Evolutionary conservation across 495 filamentous ascomycete species (phyloP).

Genomic region (Podospora appendiculata): DNA sequence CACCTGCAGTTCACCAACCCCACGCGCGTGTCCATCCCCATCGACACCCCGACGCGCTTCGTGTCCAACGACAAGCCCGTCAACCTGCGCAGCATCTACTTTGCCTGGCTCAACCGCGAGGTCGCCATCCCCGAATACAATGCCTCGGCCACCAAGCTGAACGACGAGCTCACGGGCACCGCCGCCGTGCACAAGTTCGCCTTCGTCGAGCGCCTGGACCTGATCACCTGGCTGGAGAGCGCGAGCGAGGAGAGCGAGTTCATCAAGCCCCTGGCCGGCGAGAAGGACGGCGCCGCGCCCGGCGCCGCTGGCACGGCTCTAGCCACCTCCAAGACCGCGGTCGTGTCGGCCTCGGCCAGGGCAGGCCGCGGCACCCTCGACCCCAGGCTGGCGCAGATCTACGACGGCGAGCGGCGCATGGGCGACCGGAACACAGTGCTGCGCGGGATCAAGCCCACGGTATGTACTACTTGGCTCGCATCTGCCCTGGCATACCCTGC

Average conservation of each 20-base stretch:
- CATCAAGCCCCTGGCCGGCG: constrained; percentile 73
- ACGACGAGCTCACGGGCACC: constrained; percentile 62
- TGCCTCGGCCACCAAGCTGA: constrained; percentile 67
- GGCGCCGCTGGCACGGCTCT: constrained; percentile 31
- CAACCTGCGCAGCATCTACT: constrained; percentile 89
- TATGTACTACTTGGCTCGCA: too few relatives aligned
- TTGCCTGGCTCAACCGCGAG: constrained; percentile 90
- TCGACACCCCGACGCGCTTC: constrained; percentile 79
- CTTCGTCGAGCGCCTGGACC: constrained; percentile 82
- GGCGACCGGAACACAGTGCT: constrained; percentile 87
- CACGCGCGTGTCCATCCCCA: constrained; percentile 55
- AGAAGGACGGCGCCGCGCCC: constrained; percentile 41
- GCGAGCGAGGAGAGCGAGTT: constrained; percentile 83
- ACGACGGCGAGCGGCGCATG: constrained; percentile 81
- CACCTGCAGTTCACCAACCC: constrained; percentile 71
- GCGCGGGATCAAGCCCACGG: constrained; percentile 82
- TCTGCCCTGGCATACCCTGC: constrained; percentile 2
- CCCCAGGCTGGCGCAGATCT: constrained; percentile 76
- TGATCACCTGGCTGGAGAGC: constrained; percentile 87
- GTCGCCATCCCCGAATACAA: constrained; percentile 84
- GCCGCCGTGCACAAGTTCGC: constrained; percentile 70
- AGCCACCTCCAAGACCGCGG: constrained; percentile 43
- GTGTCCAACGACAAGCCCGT: constrained; percentile 58
- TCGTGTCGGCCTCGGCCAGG: constrained; percentile 38
- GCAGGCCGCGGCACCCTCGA: constrained; percentile 60